phyloP scores from a whole-genome alignment of 805 yeast species.

The Barnettozyma botsteinii region DNA sequence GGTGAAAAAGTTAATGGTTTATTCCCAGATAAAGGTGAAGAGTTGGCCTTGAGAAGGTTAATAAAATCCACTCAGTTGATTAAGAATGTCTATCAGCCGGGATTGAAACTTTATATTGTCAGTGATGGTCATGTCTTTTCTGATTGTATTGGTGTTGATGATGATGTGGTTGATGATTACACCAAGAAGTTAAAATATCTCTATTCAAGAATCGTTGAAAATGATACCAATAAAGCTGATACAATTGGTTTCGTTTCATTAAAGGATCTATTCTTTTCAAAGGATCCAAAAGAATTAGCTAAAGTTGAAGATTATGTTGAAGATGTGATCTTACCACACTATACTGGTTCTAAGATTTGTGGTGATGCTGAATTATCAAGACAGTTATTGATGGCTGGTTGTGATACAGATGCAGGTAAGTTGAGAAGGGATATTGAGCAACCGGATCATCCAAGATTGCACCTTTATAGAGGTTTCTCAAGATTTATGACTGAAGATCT shows the following conservation, averaged over 20 bases:
- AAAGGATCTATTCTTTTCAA: constrained; percentile 35
- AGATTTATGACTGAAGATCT: constrained; percentile 57
- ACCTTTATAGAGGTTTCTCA: constrained; percentile 51
- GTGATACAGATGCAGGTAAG: constrained; percentile 54
- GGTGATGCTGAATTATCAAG: constrained; percentile 34
- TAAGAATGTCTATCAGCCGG: constrained; percentile 44
- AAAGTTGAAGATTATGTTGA: constrained; percentile 29
- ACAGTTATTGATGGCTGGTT: constrained; percentile 37
- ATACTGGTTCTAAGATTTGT: constrained; percentile 35
- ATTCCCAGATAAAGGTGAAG: constrained; percentile 52
- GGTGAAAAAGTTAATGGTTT: constrained; percentile 42
- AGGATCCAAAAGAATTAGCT: constrained; percentile 16
- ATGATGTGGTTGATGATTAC: constrained; percentile 44
- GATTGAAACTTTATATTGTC: constrained; percentile 49
- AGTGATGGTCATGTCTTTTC: constrained; percentile 64
- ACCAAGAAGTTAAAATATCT: constrained; percentile 39
- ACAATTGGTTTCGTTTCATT: constrained; percentile 37
- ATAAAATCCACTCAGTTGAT: constrained; percentile 29
- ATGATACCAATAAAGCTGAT: constrained; percentile 26
- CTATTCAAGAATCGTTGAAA: constrained; percentile 29
- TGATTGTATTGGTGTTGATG: constrained; percentile 60
- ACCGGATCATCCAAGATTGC: constrained; percentile 49
- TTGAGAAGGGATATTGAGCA: constrained; percentile 55
- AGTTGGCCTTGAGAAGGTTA: constrained; percentile 35
- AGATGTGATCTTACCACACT: constrained; percentile 29